Percentiles rank a stretch among this genome's conserved stretches.
Evolutionary conservation across 2,329 filamentous ascomycete species (phyloP).

Genomic region (Claviceps paspali): DNA sequence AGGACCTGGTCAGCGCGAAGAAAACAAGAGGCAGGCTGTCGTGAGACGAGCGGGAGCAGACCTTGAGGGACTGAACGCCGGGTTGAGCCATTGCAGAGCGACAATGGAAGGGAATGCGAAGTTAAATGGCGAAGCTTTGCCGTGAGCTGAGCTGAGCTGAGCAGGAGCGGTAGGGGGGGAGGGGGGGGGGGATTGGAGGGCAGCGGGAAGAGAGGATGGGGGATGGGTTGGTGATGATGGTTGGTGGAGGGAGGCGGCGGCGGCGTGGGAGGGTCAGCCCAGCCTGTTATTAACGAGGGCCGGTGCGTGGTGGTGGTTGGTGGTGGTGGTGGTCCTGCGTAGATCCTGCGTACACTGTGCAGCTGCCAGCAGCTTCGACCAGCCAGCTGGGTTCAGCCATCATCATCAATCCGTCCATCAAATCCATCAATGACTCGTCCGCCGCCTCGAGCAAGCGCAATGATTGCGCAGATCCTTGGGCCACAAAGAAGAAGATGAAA

Average conservation of each 20-base stretch:
- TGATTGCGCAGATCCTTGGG: no score
- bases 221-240: no score
- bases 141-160: neutral
- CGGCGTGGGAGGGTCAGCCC: neutral
- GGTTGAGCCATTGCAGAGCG: constrained; percentile 53
- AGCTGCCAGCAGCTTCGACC: no score
- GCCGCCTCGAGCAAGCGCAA: no score
- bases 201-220: constrained; percentile 5
- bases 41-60: constrained; percentile 26
- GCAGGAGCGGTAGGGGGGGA: constrained; percentile 6
- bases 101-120: constrained; percentile 1
- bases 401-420: no score
- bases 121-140: neutral
- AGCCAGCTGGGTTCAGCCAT: no score
- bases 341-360: no score
- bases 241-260: neutral
- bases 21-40: constrained; percentile 3
- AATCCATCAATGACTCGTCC: no score
- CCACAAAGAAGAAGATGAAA: no score
- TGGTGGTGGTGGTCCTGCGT: no score
- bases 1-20: constrained; percentile 13
- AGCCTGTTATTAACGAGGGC: no score
- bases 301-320: no score
- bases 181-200: constrained; percentile 1
- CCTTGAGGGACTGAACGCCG: constrained; percentile 85